phyloP scores from a whole-genome alignment of 805 yeast genomes.

The Ogataea sp. region DNA sequence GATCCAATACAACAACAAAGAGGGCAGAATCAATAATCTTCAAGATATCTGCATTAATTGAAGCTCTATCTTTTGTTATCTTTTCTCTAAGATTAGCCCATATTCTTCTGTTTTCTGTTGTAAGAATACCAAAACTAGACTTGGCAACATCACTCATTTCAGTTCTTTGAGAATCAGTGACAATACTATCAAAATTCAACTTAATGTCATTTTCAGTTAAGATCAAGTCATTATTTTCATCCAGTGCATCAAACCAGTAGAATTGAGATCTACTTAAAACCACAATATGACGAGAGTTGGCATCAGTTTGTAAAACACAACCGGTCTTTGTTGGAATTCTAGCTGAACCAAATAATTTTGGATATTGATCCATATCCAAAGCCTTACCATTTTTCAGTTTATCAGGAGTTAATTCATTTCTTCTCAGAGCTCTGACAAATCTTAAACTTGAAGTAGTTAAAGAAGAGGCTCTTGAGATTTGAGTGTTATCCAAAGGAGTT shows the following conservation, averaged over 20 bases:
- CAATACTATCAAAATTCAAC: constrained; percentile 65
- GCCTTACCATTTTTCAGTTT: constrained; percentile 50
- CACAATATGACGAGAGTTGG: constrained; percentile 68
- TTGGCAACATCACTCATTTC: constrained; percentile 54
- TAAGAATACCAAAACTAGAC: constrained; percentile 80
- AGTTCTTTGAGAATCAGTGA: constrained; percentile 58
- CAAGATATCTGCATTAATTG: constrained; percentile 60
- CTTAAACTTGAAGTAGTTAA: constrained; percentile 69
- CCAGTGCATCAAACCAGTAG: constrained; percentile 92
- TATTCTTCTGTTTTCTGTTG: constrained; percentile 80
- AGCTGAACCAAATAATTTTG: constrained; percentile 78
- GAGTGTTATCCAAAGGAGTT: constrained; percentile 54
- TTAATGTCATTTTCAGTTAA: constrained; percentile 69
- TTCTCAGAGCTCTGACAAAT: constrained; percentile 72
- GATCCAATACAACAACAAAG: constrained; percentile 78
- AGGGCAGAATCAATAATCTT: constrained; percentile 73
- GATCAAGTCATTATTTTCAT: constrained; percentile 59
- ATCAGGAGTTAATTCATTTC: constrained; percentile 69
- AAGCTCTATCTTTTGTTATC: constrained; percentile 31
- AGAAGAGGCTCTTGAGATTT: constrained; percentile 75
- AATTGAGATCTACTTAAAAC: constrained; percentile 81
- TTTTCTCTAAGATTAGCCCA: constrained; percentile 74
- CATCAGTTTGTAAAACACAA: constrained; percentile 79
- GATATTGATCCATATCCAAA: constrained; percentile 87
- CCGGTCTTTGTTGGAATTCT: constrained; percentile 79